Evolutionary conservation across 305 asterid genomes (phyloP).

Genomic region (Fraxinus latifolia): DNA sequence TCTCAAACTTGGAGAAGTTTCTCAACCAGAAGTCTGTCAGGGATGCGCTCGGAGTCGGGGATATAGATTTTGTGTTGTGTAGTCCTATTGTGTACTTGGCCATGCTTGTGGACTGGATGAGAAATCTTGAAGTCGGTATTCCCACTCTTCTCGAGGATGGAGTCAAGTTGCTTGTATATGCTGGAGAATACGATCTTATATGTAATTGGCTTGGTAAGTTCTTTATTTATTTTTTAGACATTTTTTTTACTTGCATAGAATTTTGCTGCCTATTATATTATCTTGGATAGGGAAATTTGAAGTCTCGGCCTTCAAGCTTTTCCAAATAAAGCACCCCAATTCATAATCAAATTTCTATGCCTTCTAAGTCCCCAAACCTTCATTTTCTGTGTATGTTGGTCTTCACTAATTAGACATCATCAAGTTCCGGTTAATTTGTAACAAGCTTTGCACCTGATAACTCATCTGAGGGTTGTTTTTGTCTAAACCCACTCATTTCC

Average conservation of each 20-base stretch:
- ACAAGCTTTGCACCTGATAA: background rate
- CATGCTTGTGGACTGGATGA: slow-evolving; percentile 95
- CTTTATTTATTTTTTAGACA: background rate
- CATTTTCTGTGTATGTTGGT: background rate
- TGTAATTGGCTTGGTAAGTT: slow-evolving; percentile 96
- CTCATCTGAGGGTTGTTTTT: background rate
- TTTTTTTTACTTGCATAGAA: background rate
- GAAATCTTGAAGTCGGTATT: slow-evolving; percentile 88
- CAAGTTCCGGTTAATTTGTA: background rate
- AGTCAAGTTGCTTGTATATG: slow-evolving; percentile 74
- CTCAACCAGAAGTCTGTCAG: slow-evolving; percentile 69
- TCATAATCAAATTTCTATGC: background rate
- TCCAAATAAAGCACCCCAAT: background rate
- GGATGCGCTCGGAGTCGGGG: slow-evolving; percentile 76
- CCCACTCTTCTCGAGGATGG: slow-evolving; percentile 92
- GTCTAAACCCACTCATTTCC: background rate
- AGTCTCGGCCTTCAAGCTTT: background rate
- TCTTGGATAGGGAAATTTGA: background rate
- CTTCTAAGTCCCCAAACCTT: background rate
- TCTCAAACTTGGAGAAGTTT: slow-evolving; percentile 79
- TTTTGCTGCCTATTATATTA: background rate
- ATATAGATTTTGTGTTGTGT: slow-evolving; percentile 82
- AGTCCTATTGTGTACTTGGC: slow-evolving; percentile 80
- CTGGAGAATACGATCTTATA: slow-evolving; percentile 95
- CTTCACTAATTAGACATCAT: background rate